Evolutionary conservation across 257 asterid species (phyloP), one percentile per base, ranked within the genome.

Genomic region (Scutellaria barbata): DNA sequence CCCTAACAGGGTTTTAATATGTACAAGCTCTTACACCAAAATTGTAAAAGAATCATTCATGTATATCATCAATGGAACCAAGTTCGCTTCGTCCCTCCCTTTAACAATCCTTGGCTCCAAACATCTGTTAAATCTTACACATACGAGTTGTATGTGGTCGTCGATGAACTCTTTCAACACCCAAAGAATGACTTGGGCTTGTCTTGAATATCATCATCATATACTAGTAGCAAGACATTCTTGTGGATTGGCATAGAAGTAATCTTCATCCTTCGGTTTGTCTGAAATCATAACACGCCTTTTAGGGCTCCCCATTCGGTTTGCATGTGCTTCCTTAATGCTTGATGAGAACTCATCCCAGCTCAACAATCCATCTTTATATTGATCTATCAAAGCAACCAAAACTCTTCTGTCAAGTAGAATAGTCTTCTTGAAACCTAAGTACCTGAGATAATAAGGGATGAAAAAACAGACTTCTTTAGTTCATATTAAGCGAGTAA

Each of bases 201-300:
- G 16, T 47, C 13, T 18, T 6, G 5, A 9, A 48, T n/a, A n/a
- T n/a, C 14, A 11, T 13, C 18, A 14, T 73, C 72, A 81, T 48
- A 71, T 51, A 63, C 57, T 61, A 35, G 74, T 46, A 43, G 81
- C 82, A 69, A 86, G 88, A 48, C 95, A 88, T 71, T 88, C 95
- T 60, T 79, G 79, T 11, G 95, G 95, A 72, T 88, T 86, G 79
- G 92, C 80, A 79, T 88, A 83, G 65, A 86, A 88, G 74, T 81
- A 86, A 59, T 86, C 95, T 77, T 88, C 95, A 61, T 88, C 90
- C 81, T 88, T 88, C 0, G 95, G 92, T 73, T 69, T 84, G 39
- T 81, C 86, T 4, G 77, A 61, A 45, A 78, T 75, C 63, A 18
- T 8, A 1, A 80, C 48, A 1, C 92, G 86, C 42, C 66, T 53